These are phyloP conservation scores for Hysterium pulicare DNA, from an alignment of 2,329 filamentous ascomycete genomes.

Conservation along the genomic window DNA sequence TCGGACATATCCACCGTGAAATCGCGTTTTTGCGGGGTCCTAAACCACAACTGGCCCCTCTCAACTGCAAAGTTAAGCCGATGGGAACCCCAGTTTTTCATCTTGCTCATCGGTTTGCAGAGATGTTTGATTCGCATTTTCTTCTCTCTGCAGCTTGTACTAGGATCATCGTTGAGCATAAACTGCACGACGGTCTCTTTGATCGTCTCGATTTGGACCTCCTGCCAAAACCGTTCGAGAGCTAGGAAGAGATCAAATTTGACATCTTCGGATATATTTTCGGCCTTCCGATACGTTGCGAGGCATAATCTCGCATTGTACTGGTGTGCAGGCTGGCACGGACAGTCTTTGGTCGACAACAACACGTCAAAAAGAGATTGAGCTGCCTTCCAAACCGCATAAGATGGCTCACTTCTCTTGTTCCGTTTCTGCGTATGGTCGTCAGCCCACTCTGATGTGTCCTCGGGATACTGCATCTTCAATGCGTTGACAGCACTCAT, in stretches of 20 bases:
- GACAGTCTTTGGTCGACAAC: neutral
- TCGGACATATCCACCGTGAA: neutral
- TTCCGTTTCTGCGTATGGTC: neutral
- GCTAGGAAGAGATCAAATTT: neutral
- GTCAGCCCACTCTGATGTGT: neutral
- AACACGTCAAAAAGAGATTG: neutral
- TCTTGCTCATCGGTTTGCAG: neutral
- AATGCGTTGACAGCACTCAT: neutral
- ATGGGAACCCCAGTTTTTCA: neutral
- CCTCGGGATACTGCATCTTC: neutral
- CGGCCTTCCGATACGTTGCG: neutral
- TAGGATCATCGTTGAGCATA: neutral
- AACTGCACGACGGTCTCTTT: neutral
- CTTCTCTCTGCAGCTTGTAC: neutral
- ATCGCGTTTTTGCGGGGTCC: neutral
- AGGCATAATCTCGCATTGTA: neutral
- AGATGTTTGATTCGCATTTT: neutral
- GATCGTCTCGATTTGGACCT: neutral
- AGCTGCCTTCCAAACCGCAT: neutral
- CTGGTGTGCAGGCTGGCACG: neutral
- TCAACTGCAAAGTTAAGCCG: neutral
- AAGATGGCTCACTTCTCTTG: neutral
- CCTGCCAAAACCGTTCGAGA: neutral
- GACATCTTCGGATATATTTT: no score
- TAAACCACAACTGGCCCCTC: neutral